These are phyloP conservation scores for Elsinoe ampelina DNA, from an alignment of 2,329 filamentous ascomycete genomes.

Conservation along the genomic window DNA sequence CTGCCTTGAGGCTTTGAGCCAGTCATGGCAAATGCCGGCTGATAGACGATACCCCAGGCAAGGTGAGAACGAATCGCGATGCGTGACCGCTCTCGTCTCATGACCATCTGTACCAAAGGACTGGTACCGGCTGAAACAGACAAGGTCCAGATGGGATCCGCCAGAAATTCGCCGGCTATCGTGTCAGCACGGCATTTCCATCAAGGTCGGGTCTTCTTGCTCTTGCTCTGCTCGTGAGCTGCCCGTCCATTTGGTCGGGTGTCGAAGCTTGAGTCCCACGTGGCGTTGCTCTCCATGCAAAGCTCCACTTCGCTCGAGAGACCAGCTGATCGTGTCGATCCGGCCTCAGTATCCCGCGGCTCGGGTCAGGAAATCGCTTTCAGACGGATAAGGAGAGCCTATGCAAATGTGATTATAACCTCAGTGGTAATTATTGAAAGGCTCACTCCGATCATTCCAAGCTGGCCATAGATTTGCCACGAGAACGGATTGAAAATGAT, in stretches of 20 bases:
- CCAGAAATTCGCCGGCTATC: background rate
- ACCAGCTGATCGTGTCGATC: conserved; percentile 9
- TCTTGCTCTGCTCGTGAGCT: background rate
- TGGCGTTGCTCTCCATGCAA: background rate
- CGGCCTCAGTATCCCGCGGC: background rate
- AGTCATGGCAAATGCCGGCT: background rate
- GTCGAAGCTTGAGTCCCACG: conserved; percentile 4
- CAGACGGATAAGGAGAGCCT: no score
- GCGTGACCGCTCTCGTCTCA: background rate
- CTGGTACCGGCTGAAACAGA: conserved; percentile 5
- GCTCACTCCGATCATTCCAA: no score
- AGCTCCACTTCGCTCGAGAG: background rate
- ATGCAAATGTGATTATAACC: no score
- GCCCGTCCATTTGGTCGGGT: background rate
- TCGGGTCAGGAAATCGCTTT: background rate
- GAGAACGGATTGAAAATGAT: no score
- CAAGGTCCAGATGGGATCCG: background rate
- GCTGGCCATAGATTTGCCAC: no score
- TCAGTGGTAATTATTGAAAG: no score
- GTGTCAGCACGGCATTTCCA: background rate
- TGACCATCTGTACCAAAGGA: conserved; percentile 2
- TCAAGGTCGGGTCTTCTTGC: background rate
- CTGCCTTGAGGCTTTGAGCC: background rate
- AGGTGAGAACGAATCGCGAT: background rate
- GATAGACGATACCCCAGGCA: background rate